Base-by-base conservation (phyloP, 495 filamentous ascomycete genomes). In the Staphylotrichum longicolle region DNA sequence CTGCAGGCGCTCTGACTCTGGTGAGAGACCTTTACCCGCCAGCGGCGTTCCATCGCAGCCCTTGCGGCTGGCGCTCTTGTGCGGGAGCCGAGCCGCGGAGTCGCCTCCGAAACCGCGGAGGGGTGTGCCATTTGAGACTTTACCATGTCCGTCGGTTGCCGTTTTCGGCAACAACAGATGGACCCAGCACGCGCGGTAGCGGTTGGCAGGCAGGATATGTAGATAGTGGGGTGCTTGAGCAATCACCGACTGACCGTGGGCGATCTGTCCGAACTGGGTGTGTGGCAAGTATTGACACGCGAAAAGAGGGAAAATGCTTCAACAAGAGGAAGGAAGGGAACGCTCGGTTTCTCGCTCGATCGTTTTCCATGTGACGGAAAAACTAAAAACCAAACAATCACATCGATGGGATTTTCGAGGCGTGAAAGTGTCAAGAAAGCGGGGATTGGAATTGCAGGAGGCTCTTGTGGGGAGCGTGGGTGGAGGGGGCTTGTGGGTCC, bases 371-470 rank as follows among this genome's bases (percentile, higher is more conserved):
- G 12, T 46, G 44, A 46, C 14, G 5, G 45, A 5, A 9, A 30
- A 7, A 48, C 14, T 20, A 53, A 40, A 35, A 35, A 4, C 20
- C 4, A 53, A 20, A 34, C 7, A n/a, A 27, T 40, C 48, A 51
- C 32, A 51, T 27, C 20, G 20, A 27, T 27, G 20, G 20, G 20
- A 27, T 27, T 1, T 27, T 51, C 48, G 7, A 6, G 48, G 48
- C n/a, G 5, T 20, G 1, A 14, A 53, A n/a, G 50, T 54, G 52
- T 42, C 37, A 9, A 20, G 54, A 46, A 48, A 37, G 58, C 58
- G 58, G 58, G 50, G 41, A 3, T 8, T 46, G 10, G 58, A 47
- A 60, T 40, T 60, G 41, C 41, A 60, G 58, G 58, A 60, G 33
- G 9, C 15, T 12, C n/a, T 47, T 37, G 58, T 60, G 58, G 58